Base-by-base conservation (phyloP, 2,329 filamentous ascomycete species). In the Sarocladiaceae sp. region DNA sequence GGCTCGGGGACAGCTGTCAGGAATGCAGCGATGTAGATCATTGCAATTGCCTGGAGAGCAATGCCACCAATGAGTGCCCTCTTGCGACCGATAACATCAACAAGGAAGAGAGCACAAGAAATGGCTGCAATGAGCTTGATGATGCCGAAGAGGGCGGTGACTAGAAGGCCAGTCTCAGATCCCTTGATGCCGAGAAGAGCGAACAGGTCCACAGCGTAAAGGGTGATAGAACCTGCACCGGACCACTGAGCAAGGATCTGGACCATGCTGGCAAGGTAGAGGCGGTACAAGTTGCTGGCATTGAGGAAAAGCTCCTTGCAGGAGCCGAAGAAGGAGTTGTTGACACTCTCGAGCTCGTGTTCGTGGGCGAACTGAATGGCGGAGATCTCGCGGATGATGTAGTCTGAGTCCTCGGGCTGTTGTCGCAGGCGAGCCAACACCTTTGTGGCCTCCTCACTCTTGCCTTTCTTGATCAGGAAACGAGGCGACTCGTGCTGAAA, bases 1-100 rank as follows among this genome's bases (percentile, higher is more conserved):
- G 78, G 74, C 52, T 76, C 65, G 11, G 87, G 86, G 2, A 86
- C 76, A n/a, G 79, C 72, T 0, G 81, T 82, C 1, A 86, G 70
- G 70, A 84, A 87, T 2, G 67, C 64, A 1, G 82, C 83, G 12
- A 87, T 71, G 63, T 86, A 87, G 57, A 82, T 57, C 79, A 86
- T 84, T 13, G 82, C 59, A 10, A 86, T 64, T 15, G 75, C 74
- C 63, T 87, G 83, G 1, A 85, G 69, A 2, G 71, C 71, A 58
- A 86, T 86, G 2, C 83, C 83, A 1, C 77, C 65, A 17, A 84
- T 72, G 0, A 87, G 74, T 1, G 83, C 75, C 7, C 82, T 79
- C 68, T 90, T 91, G 54, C 88, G 84, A 4, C 88, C 88, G 57
- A 92, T 84, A 51, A 87, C 83, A 59, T 92, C 88, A 57, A 92